Percentiles rank a stretch among this genome's conserved stretches.
phyloP scores from a whole-genome alignment of 352 stramenopile genomes.

The Phytophthora pisi region DNA sequence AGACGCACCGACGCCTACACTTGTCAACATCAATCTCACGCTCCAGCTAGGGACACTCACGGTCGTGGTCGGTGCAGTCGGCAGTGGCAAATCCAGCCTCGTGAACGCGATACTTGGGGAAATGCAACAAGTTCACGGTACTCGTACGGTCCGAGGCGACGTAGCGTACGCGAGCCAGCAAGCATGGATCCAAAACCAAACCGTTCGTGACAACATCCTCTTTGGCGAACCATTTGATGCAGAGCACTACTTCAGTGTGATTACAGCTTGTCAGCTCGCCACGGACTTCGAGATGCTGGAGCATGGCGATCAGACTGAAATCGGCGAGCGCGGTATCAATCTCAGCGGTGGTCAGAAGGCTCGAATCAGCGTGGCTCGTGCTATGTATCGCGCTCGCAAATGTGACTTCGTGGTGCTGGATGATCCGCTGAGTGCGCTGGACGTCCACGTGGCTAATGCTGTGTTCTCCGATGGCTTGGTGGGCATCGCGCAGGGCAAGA shows the following conservation, averaged over 20 bases:
- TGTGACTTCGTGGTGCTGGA: slow-evolving; percentile 62
- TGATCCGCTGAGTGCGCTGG: slow-evolving; percentile 61
- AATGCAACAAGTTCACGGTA: slow-evolving; percentile 35
- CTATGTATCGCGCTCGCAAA: slow-evolving; percentile 57
- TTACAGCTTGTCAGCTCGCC: slow-evolving; percentile 75
- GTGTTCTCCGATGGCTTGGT: slow-evolving; percentile 90
- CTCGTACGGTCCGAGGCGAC: slow-evolving; percentile 25
- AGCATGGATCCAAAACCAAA: slow-evolving; percentile 54
- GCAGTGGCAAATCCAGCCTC: slow-evolving; percentile 57
- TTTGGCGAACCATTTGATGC: slow-evolving; percentile 47
- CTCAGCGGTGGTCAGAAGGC: slow-evolving; percentile 83
- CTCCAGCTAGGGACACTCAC: slow-evolving; percentile 55
- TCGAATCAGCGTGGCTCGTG: slow-evolving; percentile 56
- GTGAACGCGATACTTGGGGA: slow-evolving; percentile 55
- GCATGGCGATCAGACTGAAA: slow-evolving; percentile 92
- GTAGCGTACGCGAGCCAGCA: slow-evolving; percentile 51
- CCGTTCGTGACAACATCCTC: slow-evolving; percentile 55
- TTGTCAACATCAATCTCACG: slow-evolving; percentile 49
- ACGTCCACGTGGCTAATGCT: slow-evolving; percentile 92
- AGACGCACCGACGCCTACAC: slow-evolving; percentile 1
- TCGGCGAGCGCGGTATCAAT: slow-evolving; percentile 88
- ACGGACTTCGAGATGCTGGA: slow-evolving; percentile 80
- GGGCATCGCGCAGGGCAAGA: slow-evolving; percentile 57
- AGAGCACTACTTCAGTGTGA: slow-evolving; percentile 47
- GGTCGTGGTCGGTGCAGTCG: slow-evolving; percentile 51